These are phyloP conservation scores for Colletotrichum truncatum DNA, from an alignment of 2,329 filamentous ascomycete species.

Conservation along the genomic window DNA sequence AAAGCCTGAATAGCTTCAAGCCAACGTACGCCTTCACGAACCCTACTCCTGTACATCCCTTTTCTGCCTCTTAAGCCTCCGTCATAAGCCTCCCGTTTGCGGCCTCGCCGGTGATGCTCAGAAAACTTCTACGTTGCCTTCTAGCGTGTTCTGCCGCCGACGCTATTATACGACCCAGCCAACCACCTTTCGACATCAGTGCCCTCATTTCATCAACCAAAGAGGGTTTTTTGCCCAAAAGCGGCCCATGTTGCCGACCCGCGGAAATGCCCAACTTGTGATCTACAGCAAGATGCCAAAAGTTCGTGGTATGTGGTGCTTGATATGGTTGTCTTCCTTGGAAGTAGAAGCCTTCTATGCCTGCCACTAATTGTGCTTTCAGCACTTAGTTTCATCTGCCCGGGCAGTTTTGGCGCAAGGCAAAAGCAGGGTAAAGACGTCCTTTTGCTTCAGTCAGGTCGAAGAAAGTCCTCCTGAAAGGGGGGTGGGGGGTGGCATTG, in stretches of 20 bases:
- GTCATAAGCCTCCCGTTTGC: conserved; percentile 25
- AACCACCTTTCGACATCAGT: not conserved
- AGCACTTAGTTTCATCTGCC: not conserved
- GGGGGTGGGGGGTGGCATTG: not conserved
- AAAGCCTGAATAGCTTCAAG: not conserved
- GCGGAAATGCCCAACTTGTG: not conserved
- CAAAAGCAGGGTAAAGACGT: too few relatives aligned
- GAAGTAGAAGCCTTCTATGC: not conserved
- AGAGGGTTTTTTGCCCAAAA: not conserved
- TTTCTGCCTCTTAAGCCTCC: not conserved
- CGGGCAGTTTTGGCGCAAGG: not conserved
- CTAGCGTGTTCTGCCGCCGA: conserved; percentile 16
- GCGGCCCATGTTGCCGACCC: conserved; percentile 5
- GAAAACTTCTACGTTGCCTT: conserved; percentile 26
- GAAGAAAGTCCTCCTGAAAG: not conserved
- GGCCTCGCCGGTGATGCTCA: conserved; percentile 27
- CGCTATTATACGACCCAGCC: not conserved
- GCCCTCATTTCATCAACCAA: not conserved
- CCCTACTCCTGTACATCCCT: not conserved
- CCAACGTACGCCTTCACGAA: not conserved
- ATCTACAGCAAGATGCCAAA: conserved; percentile 13
- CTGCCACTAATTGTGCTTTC: not conserved
- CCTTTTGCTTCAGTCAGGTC: not conserved
- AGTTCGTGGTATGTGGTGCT: not conserved
- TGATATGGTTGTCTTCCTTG: not conserved